Percentiles rank a stretch among this genome's conserved stretches.
phyloP scores from a whole-genome alignment of 148 eudicot species.

The Cornus florida region DNA sequence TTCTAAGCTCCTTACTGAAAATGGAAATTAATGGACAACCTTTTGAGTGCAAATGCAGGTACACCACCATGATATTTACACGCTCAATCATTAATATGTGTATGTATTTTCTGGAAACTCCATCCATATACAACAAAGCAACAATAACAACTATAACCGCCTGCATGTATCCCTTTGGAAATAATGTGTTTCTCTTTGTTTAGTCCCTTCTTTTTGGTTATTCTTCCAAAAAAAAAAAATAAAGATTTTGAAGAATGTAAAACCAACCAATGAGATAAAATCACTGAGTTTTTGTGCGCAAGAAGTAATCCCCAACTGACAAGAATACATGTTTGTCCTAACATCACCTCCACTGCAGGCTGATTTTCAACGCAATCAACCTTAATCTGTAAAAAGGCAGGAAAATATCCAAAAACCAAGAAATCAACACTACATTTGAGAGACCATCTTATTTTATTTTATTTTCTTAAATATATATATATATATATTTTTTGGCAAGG shows the following conservation, averaged over 20 bases:
- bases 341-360: constrained; percentile 51
- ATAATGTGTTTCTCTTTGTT: too few relatives aligned
- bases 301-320: constrained; percentile 65
- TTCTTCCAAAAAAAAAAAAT: background rate
- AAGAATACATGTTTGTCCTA: constrained; percentile 67
- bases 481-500: background rate
- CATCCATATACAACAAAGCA: background rate
- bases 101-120: too few relatives aligned
- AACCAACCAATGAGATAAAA: background rate
- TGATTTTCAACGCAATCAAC: constrained; percentile 64
- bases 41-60: too few relatives aligned
- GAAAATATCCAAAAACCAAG: background rate
- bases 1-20: too few relatives aligned
- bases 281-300: constrained; percentile 27
- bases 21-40: too few relatives aligned
- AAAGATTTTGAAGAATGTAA: background rate
- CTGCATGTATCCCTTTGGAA: background rate
- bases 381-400: constrained; percentile 39
- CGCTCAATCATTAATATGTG: too few relatives aligned
- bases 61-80: too few relatives aligned
- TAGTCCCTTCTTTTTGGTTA: background rate
- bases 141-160: background rate
- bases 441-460: background rate
- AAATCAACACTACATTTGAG: background rate
- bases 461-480: too few relatives aligned